Base-by-base conservation (phyloP, 2,329 filamentous ascomycete species). In the Clarireedia paspali region DNA sequence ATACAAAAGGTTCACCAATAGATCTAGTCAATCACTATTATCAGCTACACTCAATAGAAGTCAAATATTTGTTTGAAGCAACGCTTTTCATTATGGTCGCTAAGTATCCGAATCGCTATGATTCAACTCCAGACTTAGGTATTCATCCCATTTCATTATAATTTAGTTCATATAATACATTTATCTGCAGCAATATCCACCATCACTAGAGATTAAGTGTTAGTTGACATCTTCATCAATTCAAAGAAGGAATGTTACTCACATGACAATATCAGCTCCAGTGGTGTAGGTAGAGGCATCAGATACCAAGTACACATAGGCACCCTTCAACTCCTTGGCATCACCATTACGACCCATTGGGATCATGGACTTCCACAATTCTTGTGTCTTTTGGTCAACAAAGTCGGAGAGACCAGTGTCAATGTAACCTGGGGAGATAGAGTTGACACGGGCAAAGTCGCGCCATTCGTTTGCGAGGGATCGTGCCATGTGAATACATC, bases 381-480 rank as follows among this genome's bases (percentile, higher is more conserved):
- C 70, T 72, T 83, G 78, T 1, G 71, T 73, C 60, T 82, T 71
- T 73, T 82, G 69, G 56, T 77, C 75, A 36, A 85, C 81, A 65
- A 86, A 86, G 71, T 86, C 82, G 59, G 79, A 82, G 24, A 67
- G 47, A 9, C 82, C 83, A 23, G 83, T 87, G 70, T 84, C 82
- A 65, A 86, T 85, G 72, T 85, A 86, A 53, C 83, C 83, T 5
- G 83, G 83, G 3, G 82, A 85, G 70, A 87, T 82, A 69, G 75
- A 79, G 75, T 87, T 87, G 65, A 85, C 83, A 63, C 83, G 79
- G 47, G 83, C 83, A 70, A 86, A 86, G 69, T 83, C 82, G 57
- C 81, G 75, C 84, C 84, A 87, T 71, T 87, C 84, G 69, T 84
- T 85, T 65, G 84, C 83, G 57, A 87, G 74, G 46, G 81, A 84